Conservation (phyloP, 192 early-diverging fungal genomes). For the Diversispora epigaea region DNA sequence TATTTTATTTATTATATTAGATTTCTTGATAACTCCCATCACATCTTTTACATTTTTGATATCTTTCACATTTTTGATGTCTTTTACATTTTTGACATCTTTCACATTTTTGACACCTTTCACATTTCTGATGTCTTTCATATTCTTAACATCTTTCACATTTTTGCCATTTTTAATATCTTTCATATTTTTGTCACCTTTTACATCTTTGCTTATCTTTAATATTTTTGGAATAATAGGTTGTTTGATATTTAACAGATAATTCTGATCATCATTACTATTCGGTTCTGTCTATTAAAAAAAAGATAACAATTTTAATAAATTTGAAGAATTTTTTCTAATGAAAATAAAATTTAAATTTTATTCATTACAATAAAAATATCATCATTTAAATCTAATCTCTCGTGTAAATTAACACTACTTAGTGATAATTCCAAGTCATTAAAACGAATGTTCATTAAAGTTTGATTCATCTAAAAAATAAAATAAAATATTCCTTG, state of each 20-base stretch:
- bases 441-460: conserved; percentile 19
- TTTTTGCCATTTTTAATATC: neutral
- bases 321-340: neutral
- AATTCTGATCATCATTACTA: neutral
- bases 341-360: neutral
- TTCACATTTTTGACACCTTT: too few relatives aligned
- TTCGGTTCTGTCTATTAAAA: neutral
- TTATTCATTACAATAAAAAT: neutral
- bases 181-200: too few relatives aligned
- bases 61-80: too few relatives aligned
- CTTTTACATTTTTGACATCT: too few relatives aligned
- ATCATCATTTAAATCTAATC: conserved; percentile 21
- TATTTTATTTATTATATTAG: too few relatives aligned
- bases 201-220: neutral
- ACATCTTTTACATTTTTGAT: too few relatives aligned
- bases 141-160: too few relatives aligned
- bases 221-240: conserved; percentile 16
- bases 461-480: conserved; percentile 6
- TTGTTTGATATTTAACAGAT: neutral
- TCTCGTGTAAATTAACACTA: conserved; percentile 10
- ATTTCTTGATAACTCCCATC: too few relatives aligned
- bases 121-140: too few relatives aligned
- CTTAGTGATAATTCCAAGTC: conserved; percentile 17
- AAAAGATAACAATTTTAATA: neutral
- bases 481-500: neutral